Percentiles rank a stretch among this genome's conserved stretches.
Conservation (phyloP, 805 yeast genomes). For the Candida alai region DNA sequence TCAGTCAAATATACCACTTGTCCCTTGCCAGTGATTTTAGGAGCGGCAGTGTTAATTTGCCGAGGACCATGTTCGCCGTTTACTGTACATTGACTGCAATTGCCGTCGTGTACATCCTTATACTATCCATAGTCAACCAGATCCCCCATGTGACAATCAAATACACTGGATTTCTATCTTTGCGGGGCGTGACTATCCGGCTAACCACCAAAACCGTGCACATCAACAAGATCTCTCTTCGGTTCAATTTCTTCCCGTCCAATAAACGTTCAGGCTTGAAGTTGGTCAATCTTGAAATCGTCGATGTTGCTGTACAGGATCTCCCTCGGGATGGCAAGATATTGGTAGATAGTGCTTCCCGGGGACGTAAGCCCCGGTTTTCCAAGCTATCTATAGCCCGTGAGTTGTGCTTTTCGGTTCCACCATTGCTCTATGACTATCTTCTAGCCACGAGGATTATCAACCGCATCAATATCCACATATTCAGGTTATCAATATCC, state of each 20-base stretch:
- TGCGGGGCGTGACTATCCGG: slow-evolving; percentile 22
- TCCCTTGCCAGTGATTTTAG: too few species aligned
- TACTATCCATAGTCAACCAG: slow-evolving; percentile 14
- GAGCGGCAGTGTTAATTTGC: too few species aligned
- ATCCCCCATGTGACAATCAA: slow-evolving; percentile 25
- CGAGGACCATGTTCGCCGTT: not conserved
- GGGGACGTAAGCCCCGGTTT: too few species aligned
- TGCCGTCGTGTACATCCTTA: not conserved
- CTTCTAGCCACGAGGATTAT: slow-evolving; percentile 16
- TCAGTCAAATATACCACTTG: too few species aligned
- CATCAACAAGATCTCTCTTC: slow-evolving; percentile 17
- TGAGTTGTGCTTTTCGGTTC: slow-evolving; percentile 13
- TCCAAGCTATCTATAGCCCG: slow-evolving; percentile 4
- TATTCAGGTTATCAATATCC: slow-evolving; percentile 15
- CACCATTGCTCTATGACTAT: slow-evolving; percentile 19
- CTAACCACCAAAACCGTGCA: slow-evolving; percentile 12
- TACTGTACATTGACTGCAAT: not conserved
- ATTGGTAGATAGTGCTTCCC: too few species aligned
- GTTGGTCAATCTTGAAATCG: slow-evolving; percentile 24
- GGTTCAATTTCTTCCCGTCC: slow-evolving; percentile 19
- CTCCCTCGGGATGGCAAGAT: not conserved
- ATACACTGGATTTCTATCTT: slow-evolving; percentile 28
- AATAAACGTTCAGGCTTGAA: slow-evolving; percentile 22
- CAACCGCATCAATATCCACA: slow-evolving; percentile 23
- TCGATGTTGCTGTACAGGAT: slow-evolving; percentile 15